Base-by-base conservation (phyloP, 805 yeast genomes). In the Ogataea salicorniae region DNA sequence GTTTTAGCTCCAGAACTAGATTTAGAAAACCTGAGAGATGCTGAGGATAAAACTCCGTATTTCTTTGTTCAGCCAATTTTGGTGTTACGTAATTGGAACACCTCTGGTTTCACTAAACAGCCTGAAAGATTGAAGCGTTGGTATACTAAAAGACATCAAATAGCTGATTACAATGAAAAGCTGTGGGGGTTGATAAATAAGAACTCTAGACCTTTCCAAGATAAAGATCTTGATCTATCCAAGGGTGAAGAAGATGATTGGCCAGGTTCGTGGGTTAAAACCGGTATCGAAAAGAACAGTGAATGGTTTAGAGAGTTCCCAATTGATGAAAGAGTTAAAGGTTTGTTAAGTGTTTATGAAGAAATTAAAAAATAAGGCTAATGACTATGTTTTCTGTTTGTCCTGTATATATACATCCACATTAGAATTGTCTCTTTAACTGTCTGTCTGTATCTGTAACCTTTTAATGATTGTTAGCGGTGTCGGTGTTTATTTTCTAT, bases 221-320 rank as follows among this genome's bases (percentile, higher is more conserved):
- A 71, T 41, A 49, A 60, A 11, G 82, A 78, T 46, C 58, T 69
- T 45, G 59, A 63, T 26, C 63, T 69, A 49, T 78, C 77, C 15
- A 60, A 62, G 17, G 80, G 72, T 38, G 97, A 90, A 63, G 97
- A 91, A 61, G 59, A 64, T 6, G 92, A 87, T 54, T 92, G 97
- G 97, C 96, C 97, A 14, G 66, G 71, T 46, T 75, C 76, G 48
- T 92, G 97, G 96, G 85, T 87, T 34, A 75, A 80, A 54, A 76
- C 74, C 49, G 96, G 96, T n/a, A 62, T 66, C 41, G 85, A 80
- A 45, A 84, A 80, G 54, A 70, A 78, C 37, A 84, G 95, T 53
- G 97, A 92, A 63, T 92, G 99, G 99, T 81, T 84, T 46, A 81
- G 81, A 59, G 91, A 84, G 26, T 69, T 91, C 41, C 71, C 62